Evolutionary conservation across 2,329 filamentous ascomycete species (phyloP), one percentile per base, ranked within the genome.

Genomic region (Xylaria hypoxylon): DNA sequence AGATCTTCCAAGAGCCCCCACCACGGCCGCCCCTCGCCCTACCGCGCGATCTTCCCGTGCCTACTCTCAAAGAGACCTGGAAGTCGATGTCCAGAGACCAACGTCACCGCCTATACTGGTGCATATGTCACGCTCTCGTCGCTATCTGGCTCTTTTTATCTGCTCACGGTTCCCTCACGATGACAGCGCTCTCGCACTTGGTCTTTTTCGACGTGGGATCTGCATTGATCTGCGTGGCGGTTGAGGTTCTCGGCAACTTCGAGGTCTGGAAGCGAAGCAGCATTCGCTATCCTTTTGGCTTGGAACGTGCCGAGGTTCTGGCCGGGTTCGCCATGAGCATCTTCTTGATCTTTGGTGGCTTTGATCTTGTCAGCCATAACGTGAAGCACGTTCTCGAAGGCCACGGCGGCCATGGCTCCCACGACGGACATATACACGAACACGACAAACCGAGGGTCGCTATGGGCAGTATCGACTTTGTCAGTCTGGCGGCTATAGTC

Each of bases 161-260:
- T 58, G 92, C 93, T 1, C 89, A 93, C 67, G 93, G 93, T 38
- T 97, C 93, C 22, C 86, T 97, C 28, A 93, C 95, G 11, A 91
- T 97, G 81, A 97, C 94, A 6, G 95, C 95, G 0, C 84, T 99
- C 19, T 97, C 94, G 10, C 94, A 97, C 75, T 84, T 99, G 52
- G 91, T 98, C 65, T 92, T 98, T n/a, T 99, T 97, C 78, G 96
- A 99, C 77, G 95, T 96, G 8, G 88, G 97, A 1, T 96, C 94
- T 38, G 96, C 96, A 4, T 90, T 94, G 53, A 88, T 98, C 5
- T 98, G 95, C 78, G 94, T 97, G 3, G 90, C 89, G 13, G 95
- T 98, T 52, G 96, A 99, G 76, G 92, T 98, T 1, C 87, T 97
- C 53, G 90, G 92, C 58, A 99, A 99, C 78, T 99, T 99, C 74